Conservation (phyloP, 2,329 filamentous ascomycete species). For the Decorospora gaudefroyi region DNA sequence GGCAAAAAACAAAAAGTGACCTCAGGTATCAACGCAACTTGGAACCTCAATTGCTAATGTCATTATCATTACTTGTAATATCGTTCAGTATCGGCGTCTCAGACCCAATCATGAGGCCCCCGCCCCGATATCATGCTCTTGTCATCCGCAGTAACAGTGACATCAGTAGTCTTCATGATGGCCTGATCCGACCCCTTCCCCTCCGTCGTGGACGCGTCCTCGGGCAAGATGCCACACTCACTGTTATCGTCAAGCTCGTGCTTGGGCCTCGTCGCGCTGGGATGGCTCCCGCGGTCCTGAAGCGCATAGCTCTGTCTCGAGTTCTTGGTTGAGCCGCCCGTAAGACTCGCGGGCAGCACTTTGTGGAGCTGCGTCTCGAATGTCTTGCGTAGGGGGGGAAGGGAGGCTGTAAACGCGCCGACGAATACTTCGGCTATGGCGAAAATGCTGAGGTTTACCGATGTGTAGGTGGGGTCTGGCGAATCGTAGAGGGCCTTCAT, state of each 20-base stretch:
- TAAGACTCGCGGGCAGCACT: constrained; percentile 26
- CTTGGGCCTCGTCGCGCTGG: constrained; percentile 8
- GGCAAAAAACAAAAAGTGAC: too few species aligned
- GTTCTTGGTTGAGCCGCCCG: constrained; percentile 17
- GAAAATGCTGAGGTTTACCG: constrained; percentile 33
- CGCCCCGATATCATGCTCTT: constrained; percentile 10
- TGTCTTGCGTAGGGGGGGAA: constrained; percentile 34
- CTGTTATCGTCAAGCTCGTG: constrained; percentile 23
- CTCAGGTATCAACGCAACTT: too few species aligned
- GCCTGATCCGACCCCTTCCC: constrained; percentile 7
- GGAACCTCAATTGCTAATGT: background rate
- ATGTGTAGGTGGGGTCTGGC: constrained; percentile 27
- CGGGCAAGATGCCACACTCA: constrained; percentile 24
- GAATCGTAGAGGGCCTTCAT: constrained; percentile 29
- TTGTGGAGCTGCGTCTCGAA: constrained; percentile 28
- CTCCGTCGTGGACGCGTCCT: background rate
- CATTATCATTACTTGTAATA: constrained; percentile 5
- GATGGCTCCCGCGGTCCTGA: constrained; percentile 14
- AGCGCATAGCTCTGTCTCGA: constrained; percentile 26
- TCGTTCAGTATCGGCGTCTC: background rate
- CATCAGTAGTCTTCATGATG: constrained; percentile 24
- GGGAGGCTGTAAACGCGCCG: constrained; percentile 33
- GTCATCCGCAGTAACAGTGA: constrained; percentile 16
- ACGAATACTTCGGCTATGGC: constrained; percentile 33
- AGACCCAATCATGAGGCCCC: constrained; percentile 18